Evolutionary conservation across 75 land plant species (phyloP).

Genomic region (Picea glauca): DNA sequence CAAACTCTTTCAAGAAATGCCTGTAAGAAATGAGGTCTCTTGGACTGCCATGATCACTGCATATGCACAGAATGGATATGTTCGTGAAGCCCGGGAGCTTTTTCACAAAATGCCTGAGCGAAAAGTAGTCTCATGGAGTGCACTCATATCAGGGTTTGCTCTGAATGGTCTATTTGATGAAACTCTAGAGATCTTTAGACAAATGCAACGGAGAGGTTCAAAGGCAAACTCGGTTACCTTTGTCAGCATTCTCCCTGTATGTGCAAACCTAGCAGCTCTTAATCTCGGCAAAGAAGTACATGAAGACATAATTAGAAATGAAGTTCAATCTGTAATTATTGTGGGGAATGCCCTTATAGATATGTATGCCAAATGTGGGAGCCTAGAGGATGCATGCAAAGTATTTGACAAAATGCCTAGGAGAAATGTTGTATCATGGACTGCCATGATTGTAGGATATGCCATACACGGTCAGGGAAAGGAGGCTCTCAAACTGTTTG

Average conservation of each 20-base stretch:
- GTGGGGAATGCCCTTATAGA: not conserved
- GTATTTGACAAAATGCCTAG: constrained; percentile 8
- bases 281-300: not conserved
- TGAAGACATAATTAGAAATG: not conserved
- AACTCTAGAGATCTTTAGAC: too few relatives aligned
- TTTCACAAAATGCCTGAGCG: too few relatives aligned
- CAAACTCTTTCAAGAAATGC: too few relatives aligned
- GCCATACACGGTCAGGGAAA: not conserved
- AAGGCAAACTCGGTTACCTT: not conserved
- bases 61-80: too few relatives aligned
- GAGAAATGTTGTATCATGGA: constrained; percentile 3
- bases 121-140: too few relatives aligned
- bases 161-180: too few relatives aligned
- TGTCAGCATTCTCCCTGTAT: not conserved
- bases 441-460: not conserved
- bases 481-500: not conserved
- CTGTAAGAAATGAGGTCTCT: too few relatives aligned
- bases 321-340: not conserved
- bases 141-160: too few relatives aligned
- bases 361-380: constrained; percentile 6
- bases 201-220: not conserved
- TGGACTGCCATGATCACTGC: too few relatives aligned
- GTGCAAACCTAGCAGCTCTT: not conserved
- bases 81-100: too few relatives aligned
- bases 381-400: not conserved